Evolutionary conservation across 2,329 filamentous ascomycete species (phyloP).

Genomic region (Myriosclerotinia duriaeana): DNA sequence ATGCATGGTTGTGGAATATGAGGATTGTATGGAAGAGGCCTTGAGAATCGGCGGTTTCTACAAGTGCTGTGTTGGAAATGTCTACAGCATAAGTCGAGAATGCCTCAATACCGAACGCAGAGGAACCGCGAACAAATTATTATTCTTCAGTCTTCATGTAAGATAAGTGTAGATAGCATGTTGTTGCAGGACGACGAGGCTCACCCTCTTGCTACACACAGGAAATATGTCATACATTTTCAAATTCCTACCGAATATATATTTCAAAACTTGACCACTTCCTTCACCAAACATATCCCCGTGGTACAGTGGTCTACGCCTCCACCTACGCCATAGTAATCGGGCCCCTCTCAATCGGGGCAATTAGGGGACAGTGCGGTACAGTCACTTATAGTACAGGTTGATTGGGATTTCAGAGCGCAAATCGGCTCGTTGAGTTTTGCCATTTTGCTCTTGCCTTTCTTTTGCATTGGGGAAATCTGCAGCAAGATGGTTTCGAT

Average conservation of each 20-base stretch:
- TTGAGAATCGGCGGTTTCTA: background rate
- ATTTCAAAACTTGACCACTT: background rate
- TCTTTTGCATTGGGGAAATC: no score
- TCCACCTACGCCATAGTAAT: background rate
- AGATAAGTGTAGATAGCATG: no score
- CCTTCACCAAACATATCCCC: background rate
- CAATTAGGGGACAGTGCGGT: background rate
- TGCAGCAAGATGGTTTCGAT: no score
- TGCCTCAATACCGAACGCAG: background rate
- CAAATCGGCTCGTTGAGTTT: no score
- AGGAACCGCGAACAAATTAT: background rate
- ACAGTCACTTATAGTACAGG: background rate
- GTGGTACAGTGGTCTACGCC: background rate
- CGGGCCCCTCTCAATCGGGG: background rate
- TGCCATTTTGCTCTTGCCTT: no score
- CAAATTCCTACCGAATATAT: background rate
- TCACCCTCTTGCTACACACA: no score
- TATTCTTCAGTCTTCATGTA: no score
- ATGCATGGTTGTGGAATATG: background rate
- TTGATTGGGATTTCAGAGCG: no score
- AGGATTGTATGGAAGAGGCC: background rate
- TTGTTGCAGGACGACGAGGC: no score
- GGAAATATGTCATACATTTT: no score
- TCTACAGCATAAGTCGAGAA: background rate
- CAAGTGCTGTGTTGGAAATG: background rate